Percentiles rank a stretch among this genome's conserved stretches.
Evolutionary conservation across 371 early-diverging fungal species (phyloP).

Genomic region (Mucor mucedo): DNA sequence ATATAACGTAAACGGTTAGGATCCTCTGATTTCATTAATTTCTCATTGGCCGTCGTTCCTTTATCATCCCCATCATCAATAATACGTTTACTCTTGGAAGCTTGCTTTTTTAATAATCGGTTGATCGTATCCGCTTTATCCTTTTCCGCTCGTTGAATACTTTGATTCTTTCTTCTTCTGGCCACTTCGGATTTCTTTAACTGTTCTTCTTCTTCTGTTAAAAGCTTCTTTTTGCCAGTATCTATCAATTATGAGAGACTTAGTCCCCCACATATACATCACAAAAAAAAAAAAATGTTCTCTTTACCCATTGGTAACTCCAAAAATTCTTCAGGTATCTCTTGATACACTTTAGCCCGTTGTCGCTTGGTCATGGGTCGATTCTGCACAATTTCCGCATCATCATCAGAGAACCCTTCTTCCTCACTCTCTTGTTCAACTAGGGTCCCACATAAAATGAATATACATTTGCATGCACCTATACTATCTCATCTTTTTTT

Average conservation of each 20-base stretch:
- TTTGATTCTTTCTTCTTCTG: slow-evolving; percentile 78
- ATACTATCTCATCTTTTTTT: background rate
- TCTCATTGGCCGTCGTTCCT: slow-evolving; percentile 24
- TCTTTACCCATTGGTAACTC: slow-evolving; percentile 70
- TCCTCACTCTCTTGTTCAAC: slow-evolving; percentile 24
- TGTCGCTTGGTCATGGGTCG: slow-evolving; percentile 75
- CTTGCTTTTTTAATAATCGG: slow-evolving; percentile 75
- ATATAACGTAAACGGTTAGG: slow-evolving; percentile 40
- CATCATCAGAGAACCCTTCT: slow-evolving; percentile 42
- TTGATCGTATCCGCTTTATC: slow-evolving; percentile 81
- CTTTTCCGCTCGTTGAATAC: slow-evolving; percentile 76
- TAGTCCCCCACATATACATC: no score
- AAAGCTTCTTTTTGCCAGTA: slow-evolving; percentile 62
- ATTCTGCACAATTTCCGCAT: slow-evolving; percentile 52
- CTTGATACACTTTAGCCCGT: slow-evolving; percentile 65
- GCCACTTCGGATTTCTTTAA: slow-evolving; percentile 75
- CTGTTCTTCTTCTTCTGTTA: slow-evolving; percentile 74
- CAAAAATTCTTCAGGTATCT: slow-evolving; percentile 63
- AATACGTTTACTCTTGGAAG: slow-evolving; percentile 65
- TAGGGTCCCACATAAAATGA: background rate
- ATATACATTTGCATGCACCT: background rate
- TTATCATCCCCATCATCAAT: slow-evolving; percentile 56
- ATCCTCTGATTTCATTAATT: slow-evolving; percentile 24
- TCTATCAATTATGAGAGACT: slow-evolving; percentile 27
- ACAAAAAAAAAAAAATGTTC: no score